A percentile compares a stretch with the other conserved stretches of the same genome.
Conservation (phyloP, 2,329 filamentous ascomycete species). For the Pestalotiopsis sp. region DNA sequence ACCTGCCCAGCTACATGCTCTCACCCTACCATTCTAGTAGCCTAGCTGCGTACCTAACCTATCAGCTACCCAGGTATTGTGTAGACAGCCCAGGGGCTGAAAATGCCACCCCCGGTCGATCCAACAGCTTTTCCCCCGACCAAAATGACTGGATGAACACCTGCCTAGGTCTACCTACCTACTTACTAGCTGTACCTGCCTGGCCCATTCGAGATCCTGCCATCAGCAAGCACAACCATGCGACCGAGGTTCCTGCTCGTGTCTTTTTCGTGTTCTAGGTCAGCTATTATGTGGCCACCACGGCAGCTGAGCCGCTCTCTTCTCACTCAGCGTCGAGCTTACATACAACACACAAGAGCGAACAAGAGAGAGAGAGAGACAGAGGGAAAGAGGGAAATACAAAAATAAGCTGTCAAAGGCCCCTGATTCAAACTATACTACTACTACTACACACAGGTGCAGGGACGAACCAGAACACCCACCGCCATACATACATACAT, state of each 20-base stretch:
- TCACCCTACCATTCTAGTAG: too few species aligned
- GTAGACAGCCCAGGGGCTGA: constrained; percentile 1
- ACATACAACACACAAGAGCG: not conserved
- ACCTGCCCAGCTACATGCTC: not conserved
- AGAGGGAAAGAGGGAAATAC: too few species aligned
- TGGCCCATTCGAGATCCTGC: not conserved
- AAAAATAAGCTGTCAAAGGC: not conserved
- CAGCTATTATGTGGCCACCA: not conserved
- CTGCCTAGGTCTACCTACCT: not conserved
- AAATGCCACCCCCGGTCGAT: not conserved
- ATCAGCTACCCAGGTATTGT: not conserved
- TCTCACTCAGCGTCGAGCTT: not conserved
- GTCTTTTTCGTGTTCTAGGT: not conserved
- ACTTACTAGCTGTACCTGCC: not conserved
- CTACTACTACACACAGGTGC: not conserved
- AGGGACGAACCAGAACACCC: not conserved
- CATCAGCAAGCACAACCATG: not conserved
- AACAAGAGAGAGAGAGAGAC: too few species aligned
- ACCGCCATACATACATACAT: not conserved
- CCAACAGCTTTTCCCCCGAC: constrained; percentile 1
- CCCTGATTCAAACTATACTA: not conserved
- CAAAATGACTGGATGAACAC: not conserved
- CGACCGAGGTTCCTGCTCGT: not conserved
- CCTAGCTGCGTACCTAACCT: not conserved
- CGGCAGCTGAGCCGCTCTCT: not conserved